Conservation (phyloP, 2,329 filamentous ascomycete species). For the Fusarium clavum region DNA sequence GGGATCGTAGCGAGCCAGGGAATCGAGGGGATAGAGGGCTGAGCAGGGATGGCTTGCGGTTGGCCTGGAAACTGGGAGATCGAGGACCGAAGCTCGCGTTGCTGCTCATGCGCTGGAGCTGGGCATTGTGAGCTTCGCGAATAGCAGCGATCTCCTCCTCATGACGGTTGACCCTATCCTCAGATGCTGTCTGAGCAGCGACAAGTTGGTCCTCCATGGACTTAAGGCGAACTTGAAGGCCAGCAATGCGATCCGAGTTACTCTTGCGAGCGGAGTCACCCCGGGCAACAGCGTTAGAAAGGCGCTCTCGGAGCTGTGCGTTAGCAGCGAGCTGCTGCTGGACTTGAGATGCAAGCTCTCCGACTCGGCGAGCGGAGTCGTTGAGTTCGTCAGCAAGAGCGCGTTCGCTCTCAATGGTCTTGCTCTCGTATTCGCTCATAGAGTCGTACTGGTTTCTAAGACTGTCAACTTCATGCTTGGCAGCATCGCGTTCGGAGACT, state of each 20-base stretch:
- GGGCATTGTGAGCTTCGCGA: conserved; percentile 79
- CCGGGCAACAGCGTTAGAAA: conserved; percentile 82
- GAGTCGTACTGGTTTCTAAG: conserved; percentile 71
- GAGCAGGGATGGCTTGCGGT: conserved; percentile 51
- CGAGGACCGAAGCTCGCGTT: conserved; percentile 47
- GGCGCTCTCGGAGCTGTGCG: conserved; percentile 76
- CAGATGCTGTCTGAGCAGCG: conserved; percentile 84
- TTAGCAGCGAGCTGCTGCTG: conserved; percentile 85
- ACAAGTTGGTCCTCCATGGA: conserved; percentile 86
- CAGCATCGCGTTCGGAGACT: conserved; percentile 78
- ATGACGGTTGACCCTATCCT: conserved; percentile 84
- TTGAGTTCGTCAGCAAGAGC: conserved; percentile 76
- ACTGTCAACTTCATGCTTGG: conserved; percentile 71
- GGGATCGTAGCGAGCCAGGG: conserved; percentile 52
- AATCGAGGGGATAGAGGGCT: conserved; percentile 54
- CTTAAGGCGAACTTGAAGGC: conserved; percentile 84
- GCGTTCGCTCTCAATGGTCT: conserved; percentile 69
- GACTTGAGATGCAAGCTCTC: conserved; percentile 82
- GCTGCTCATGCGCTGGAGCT: conserved; percentile 79
- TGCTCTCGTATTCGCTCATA: conserved; percentile 67
- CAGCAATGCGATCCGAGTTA: conserved; percentile 84
- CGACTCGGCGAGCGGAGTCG: conserved; percentile 79
- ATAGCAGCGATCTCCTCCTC: conserved; percentile 85
- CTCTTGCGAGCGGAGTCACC: conserved; percentile 86
- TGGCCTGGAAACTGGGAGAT: conserved; percentile 49